Base-by-base conservation (phyloP, 2,329 filamentous ascomycete genomes). In the Trichoderma harzianum region DNA sequence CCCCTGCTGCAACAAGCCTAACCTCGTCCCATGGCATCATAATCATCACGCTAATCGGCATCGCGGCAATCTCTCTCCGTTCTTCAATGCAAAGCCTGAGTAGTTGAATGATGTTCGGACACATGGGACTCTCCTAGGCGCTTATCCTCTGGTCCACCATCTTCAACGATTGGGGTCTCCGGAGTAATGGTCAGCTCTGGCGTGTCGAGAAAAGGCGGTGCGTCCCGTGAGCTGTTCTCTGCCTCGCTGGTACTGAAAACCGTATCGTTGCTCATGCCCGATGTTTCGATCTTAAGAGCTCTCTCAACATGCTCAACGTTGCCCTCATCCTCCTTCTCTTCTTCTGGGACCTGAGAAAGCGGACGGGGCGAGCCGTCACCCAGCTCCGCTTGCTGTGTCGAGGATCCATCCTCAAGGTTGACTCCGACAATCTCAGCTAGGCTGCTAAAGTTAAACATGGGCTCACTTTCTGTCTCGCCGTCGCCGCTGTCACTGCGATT, bases 391-490 rank as follows among this genome's bases (percentile, higher is more conserved):
- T 81, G 77, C 58, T 79, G 74, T 69, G 74, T 58, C 70, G 78
- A 78, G 1, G 84, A 73, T 8, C 75, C 84, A 51, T 85, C 80
- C 57, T 89, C 87, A 39, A 89, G 82, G 61, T 88, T 85, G 8
- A 89, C 89, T 0, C 91, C 93, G 34, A 98, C 93, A 79, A 97
- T 93, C 73, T 93, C 93, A 2, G 93, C 93, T 26, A 98, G 83
- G 76, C 94, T 97, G 70, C 90, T 87, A 79, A 98, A 98, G 80
- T 97, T 98, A 82, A 97, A 96, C 88, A 97, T 90, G 3, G 94
- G 89, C 78, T 98, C 95, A 69, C 84, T 74, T 16, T 86, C 84
- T 5, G 86, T 83, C 28, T 87, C 86, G 7, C 84, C 81, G 28
- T 89, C 87, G 14, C 84, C 84, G 12, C 85, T 84, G 21, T 85